Percentiles rank a stretch among this genome's conserved stretches.
phyloP scores from a whole-genome alignment of 2,329 filamentous ascomycete genomes.

The Colletotrichum sublineola region DNA sequence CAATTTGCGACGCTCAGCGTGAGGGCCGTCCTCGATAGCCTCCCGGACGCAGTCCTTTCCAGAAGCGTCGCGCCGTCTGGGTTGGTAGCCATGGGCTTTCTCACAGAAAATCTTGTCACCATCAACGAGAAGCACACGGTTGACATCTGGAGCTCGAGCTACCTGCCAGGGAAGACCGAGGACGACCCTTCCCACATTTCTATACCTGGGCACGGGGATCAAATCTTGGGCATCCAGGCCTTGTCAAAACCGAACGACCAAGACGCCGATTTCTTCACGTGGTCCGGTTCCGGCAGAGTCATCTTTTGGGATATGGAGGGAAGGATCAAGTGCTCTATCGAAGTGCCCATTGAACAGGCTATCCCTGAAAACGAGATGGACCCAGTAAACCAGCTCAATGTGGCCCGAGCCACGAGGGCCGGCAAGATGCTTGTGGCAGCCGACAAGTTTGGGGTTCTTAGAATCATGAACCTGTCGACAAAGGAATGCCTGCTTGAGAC shows the following conservation, averaged over 20 bases:
- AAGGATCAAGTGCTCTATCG: constrained; percentile 72
- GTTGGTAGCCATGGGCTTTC: constrained; percentile 77
- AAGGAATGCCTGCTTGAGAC: constrained; percentile 76
- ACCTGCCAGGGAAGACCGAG: constrained; percentile 56
- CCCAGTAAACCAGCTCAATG: constrained; percentile 69
- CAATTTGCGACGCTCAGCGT: constrained; percentile 68
- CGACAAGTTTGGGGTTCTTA: constrained; percentile 87
- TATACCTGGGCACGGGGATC: constrained; percentile 73
- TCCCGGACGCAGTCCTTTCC: constrained; percentile 55
- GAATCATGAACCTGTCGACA: constrained; percentile 74
- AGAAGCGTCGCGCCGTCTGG: constrained; percentile 56
- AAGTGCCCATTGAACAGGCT: constrained; percentile 77
- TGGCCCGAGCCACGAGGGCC: constrained; percentile 70
- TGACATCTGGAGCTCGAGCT: constrained; percentile 70
- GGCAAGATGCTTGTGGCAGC: constrained; percentile 82
- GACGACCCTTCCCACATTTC: constrained; percentile 62
- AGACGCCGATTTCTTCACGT: constrained; percentile 85
- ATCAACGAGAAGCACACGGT: constrained; percentile 83
- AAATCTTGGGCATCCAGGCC: constrained; percentile 79
- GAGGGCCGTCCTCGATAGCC: constrained; percentile 60
- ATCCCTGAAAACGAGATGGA: constrained; percentile 65
- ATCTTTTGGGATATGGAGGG: constrained; percentile 87
- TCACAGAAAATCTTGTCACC: constrained; percentile 76
- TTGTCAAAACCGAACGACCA: constrained; percentile 71
- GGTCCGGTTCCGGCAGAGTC: constrained; percentile 84